Evolutionary conservation across 1,284 basidiomycete species (phyloP).

Genomic region (Cryptococcus sp.): DNA sequence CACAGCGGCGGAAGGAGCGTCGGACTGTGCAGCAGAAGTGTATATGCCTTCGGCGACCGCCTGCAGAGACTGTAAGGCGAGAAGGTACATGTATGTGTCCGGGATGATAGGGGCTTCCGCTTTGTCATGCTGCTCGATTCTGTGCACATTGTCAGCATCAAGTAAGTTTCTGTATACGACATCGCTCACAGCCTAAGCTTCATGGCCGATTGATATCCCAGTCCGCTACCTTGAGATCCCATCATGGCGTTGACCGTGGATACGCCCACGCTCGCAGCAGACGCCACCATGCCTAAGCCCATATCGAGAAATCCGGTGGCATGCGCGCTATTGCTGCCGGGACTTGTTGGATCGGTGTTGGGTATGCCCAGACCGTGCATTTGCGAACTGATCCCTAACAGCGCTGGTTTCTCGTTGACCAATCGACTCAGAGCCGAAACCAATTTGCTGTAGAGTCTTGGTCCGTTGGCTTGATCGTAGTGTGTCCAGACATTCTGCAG

Average conservation of each 20-base stretch:
- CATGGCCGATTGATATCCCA: conserved; percentile 75
- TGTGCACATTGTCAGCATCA: conserved; percentile 43
- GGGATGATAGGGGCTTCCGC: conserved; percentile 89
- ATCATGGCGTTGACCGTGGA: conserved; percentile 73
- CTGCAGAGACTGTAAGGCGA: conserved; percentile 84
- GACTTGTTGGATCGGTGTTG: conserved; percentile 24
- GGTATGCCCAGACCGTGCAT: conserved; percentile 75
- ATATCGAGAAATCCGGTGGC: conserved; percentile 59
- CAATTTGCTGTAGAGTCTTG: conserved; percentile 74
- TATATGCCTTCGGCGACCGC: conserved; percentile 87
- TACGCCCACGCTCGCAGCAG: conserved; percentile 75
- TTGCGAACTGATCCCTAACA: conserved; percentile 75
- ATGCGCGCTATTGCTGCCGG: conserved; percentile 1
- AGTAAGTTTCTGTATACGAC: conserved; percentile 7
- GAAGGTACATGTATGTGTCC: conserved; percentile 87
- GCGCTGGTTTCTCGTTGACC: conserved; percentile 78
- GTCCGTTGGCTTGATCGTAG: conserved; percentile 63
- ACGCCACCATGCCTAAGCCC: conserved; percentile 79
- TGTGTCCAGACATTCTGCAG: conserved; percentile 77
- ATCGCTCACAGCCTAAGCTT: conserved; percentile 75
- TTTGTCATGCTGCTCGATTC: conserved; percentile 95
- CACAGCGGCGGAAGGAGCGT: conserved; percentile 67
- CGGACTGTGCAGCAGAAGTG: conserved; percentile 56
- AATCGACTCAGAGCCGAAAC: conserved; percentile 78
- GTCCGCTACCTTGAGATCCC: conserved; percentile 61